phyloP scores from a whole-genome alignment of 192 early-diverging fungal species.

The Dispira parvispora region DNA sequence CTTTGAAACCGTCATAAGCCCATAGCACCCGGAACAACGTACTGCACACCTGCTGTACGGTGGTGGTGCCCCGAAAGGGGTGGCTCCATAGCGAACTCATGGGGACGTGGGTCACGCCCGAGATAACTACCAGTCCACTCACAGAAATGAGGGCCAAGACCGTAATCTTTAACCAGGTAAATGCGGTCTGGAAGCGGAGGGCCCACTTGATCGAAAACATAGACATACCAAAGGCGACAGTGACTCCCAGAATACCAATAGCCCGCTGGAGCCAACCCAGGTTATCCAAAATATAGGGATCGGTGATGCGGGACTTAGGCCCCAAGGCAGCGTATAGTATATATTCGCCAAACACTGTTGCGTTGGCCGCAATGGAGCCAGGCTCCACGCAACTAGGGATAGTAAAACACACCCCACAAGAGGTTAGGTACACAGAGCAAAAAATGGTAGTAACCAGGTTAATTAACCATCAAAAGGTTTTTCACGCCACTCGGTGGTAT shows the following conservation, averaged over 20 bases:
- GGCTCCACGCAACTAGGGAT: conserved; percentile 17
- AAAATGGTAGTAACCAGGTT: neutral
- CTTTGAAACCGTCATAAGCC: conserved; percentile 38
- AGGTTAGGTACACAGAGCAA: neutral
- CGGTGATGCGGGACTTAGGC: neutral
- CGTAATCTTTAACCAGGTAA: conserved; percentile 27
- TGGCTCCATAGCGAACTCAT: conserved; percentile 9
- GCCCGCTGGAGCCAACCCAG: conserved; percentile 22
- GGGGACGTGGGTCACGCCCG: neutral
- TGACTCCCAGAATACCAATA: conserved; percentile 19
- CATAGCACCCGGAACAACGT: conserved; percentile 30
- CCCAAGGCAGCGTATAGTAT: conserved; percentile 22
- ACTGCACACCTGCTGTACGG: conserved; percentile 12
- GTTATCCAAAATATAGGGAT: conserved; percentile 5
- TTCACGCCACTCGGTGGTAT: too few relatives aligned
- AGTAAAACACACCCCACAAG: neutral
- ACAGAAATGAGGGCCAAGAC: conserved; percentile 24
- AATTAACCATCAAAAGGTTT: neutral
- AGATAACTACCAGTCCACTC: conserved; percentile 14
- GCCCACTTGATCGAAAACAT: conserved; percentile 17
- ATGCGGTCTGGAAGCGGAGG: conserved; percentile 18
- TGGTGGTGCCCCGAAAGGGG: conserved; percentile 15
- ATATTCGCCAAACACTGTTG: conserved; percentile 24
- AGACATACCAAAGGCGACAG: conserved; percentile 17
- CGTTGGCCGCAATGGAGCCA: conserved; percentile 22